phyloP scores from a whole-genome alignment of 2,329 filamentous ascomycete genomes.

The Grosmannia penicillata region DNA sequence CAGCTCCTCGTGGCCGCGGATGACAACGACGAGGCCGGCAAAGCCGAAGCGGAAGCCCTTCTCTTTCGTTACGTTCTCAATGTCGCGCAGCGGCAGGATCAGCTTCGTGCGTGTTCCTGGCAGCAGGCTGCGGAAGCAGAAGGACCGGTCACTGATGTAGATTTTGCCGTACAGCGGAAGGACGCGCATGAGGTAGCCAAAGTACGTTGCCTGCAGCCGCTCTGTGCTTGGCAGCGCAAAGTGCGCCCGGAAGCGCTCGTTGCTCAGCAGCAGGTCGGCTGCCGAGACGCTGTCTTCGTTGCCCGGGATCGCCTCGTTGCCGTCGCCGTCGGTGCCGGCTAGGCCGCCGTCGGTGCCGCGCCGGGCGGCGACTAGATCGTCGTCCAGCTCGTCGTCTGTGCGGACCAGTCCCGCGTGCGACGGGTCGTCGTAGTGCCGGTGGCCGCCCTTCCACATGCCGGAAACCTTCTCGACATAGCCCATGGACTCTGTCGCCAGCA shows the following conservation, averaged over 20 bases:
- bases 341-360: conserved; percentile 35
- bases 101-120: conserved; percentile 85
- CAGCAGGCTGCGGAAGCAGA: conserved; percentile 86
- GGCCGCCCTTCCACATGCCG: conserved; percentile 88
- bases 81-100: conserved; percentile 77
- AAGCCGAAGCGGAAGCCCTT: conserved; percentile 90
- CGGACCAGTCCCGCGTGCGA: conserved; percentile 23
- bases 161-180: conserved; percentile 91
- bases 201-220: conserved; percentile 76
- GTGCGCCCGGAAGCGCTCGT: conserved; percentile 74
- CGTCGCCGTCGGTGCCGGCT: background rate
- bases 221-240: conserved; percentile 81
- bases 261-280: conserved; percentile 23
- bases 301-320: background rate
- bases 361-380: conserved; percentile 39
- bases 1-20: conserved; percentile 84
- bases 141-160: conserved; percentile 74
- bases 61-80: conserved; percentile 88
- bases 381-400: conserved; percentile 37
- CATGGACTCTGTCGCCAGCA: conserved; percentile 83
- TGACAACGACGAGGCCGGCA: conserved; percentile 79
- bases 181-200: conserved; percentile 79
- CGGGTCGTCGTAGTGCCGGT: conserved; percentile 68
- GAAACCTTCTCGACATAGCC: conserved; percentile 94
- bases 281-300: too few species aligned